Conservation (phyloP, 2,329 filamentous ascomycete genomes). For the Hymenotorrendiella dingleyae region DNA sequence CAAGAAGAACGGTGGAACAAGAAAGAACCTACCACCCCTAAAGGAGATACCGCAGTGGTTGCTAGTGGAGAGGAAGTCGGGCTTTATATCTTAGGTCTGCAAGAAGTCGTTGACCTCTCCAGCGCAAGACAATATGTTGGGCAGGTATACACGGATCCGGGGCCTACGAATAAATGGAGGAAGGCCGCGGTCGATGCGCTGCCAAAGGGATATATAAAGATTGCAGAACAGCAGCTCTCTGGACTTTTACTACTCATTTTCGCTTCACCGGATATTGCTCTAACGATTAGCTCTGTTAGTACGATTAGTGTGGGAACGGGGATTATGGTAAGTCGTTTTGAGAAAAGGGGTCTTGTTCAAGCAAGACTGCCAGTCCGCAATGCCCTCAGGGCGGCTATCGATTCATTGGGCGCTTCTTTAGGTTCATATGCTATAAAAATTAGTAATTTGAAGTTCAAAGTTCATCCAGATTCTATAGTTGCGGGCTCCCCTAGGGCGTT, state of each 20-base stretch:
- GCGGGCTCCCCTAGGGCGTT: no score
- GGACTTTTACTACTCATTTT: constrained; percentile 82
- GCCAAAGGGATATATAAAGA: constrained; percentile 68
- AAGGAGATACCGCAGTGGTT: constrained; percentile 33
- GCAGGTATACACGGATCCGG: constrained; percentile 64
- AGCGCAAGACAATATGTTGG: constrained; percentile 73
- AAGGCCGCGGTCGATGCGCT: constrained; percentile 66
- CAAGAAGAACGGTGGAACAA: constrained; percentile 41
- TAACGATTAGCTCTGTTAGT: constrained; percentile 74
- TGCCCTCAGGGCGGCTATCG: no score
- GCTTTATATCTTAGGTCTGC: constrained; percentile 83
- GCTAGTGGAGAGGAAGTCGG: constrained; percentile 66
- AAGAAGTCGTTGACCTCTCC: constrained; percentile 86
- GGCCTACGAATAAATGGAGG: constrained; percentile 73
- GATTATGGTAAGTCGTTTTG: no score
- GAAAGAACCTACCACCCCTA: constrained; percentile 40
- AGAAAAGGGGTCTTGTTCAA: no score
- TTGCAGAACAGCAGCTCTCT: constrained; percentile 79
- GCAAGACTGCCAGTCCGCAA: no score
- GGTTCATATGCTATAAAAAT: no score
- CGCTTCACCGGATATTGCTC: constrained; percentile 68
- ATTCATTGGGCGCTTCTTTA: no score
- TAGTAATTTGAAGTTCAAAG: no score
- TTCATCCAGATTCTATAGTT: no score
- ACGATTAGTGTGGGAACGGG: constrained; percentile 83